Evolutionary conservation across 2,329 filamentous ascomycete genomes (phyloP).

Genomic region (Dothistroma pini): DNA sequence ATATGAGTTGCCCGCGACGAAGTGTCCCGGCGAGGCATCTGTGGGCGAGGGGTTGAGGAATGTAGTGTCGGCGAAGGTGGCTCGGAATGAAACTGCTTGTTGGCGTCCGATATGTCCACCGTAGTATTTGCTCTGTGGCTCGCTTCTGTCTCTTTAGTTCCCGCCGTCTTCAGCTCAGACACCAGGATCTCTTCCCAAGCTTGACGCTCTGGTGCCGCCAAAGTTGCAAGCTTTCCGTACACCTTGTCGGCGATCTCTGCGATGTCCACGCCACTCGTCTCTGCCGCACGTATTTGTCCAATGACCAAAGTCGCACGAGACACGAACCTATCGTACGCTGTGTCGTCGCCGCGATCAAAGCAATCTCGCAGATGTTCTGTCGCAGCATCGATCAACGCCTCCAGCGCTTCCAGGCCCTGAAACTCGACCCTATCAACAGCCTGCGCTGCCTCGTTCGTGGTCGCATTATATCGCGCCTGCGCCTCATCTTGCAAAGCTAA

Average conservation of each 20-base stretch:
- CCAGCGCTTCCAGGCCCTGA: conserved; percentile 27
- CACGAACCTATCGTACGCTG: conserved; percentile 12
- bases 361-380: conserved; percentile 20
- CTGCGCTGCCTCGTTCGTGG: conserved; percentile 20
- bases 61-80: conserved; percentile 5
- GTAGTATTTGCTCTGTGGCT: neutral
- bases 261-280: conserved; percentile 12
- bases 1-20: conserved; percentile 48
- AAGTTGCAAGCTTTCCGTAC: conserved; percentile 21
- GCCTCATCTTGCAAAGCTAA: conserved; percentile 25
- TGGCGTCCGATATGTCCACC: neutral
- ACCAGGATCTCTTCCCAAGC: conserved; percentile 29
- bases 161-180: conserved; percentile 10
- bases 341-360: conserved; percentile 11
- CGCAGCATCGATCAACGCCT: conserved; percentile 26
- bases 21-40: conserved; percentile 45
- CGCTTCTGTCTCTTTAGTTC: neutral
- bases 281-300: conserved; percentile 24
- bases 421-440: conserved; percentile 17
- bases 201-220: conserved; percentile 22
- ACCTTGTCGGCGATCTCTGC: conserved; percentile 25
- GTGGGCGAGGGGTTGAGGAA: conserved; percentile 34
- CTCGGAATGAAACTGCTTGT: neutral
- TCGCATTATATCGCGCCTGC: conserved; percentile 8
- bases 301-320: conserved; percentile 17